Evolutionary conservation across 805 yeast species (phyloP).

Genomic region (Kodamaea restingae): DNA sequence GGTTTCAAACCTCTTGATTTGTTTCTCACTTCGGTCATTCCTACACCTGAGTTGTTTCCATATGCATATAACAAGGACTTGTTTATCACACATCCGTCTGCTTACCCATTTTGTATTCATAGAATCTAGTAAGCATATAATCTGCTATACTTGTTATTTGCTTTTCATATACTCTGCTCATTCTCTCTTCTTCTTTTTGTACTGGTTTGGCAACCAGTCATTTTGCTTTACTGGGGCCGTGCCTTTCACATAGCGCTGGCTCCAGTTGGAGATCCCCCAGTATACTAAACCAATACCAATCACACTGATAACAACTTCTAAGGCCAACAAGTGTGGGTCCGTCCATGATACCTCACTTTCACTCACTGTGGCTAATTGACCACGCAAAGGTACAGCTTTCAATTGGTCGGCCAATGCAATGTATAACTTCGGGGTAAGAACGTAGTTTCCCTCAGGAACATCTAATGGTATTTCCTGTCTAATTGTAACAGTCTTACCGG

Average conservation of each 20-base stretch:
- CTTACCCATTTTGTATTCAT: no score
- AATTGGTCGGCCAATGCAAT: conserved; percentile 47
- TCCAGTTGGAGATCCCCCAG: conserved; percentile 42
- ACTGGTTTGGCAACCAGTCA: conserved; percentile 13
- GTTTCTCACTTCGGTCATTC: no score
- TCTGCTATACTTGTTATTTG: no score
- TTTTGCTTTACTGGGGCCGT: conserved; percentile 28
- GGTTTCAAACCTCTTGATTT: no score
- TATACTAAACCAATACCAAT: conserved; percentile 40
- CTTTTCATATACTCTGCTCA: no score
- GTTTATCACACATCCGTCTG: no score
- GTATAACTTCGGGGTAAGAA: conserved; percentile 57
- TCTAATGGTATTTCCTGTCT: conserved; percentile 58
- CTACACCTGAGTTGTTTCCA: no score
- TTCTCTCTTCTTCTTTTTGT: conserved; percentile 5
- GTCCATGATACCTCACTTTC: conserved; percentile 68
- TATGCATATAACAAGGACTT: no score
- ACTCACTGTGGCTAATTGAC: conserved; percentile 52
- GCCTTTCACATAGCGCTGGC: conserved; percentile 42
- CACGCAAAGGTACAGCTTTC: conserved; percentile 53
- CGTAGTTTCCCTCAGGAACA: conserved; percentile 53
- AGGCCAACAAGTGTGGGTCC: conserved; percentile 66
- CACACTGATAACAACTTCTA: conserved; percentile 42
- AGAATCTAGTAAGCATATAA: no score
- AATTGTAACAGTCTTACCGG: conserved; percentile 49